These are phyloP conservation scores for Cupressus sempervirens DNA, from an alignment of 75 land plant species.

Conservation along the genomic window DNA sequence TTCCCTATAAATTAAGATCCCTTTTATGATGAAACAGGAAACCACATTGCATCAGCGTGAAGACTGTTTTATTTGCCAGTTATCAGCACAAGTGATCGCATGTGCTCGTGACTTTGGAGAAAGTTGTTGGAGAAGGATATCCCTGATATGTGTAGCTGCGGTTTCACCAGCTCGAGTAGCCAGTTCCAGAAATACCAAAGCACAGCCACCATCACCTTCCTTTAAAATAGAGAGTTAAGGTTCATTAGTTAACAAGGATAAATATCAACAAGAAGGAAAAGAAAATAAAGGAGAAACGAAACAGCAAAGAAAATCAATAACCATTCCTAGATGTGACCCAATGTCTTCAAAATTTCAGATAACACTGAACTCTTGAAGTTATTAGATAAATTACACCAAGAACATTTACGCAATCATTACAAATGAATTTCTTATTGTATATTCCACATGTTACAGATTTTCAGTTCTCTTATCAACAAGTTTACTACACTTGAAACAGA, in stretches of 20 bases:
- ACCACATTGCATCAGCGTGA: constrained; percentile 8
- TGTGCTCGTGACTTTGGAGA: constrained; percentile 38
- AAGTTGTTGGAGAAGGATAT: constrained; percentile 59
- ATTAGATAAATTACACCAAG: not conserved
- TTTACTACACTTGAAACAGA: not conserved
- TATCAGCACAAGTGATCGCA: constrained; percentile 57
- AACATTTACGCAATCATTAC: not conserved
- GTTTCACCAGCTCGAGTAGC: constrained; percentile 84
- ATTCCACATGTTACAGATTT: not conserved
- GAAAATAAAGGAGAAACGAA: not conserved
- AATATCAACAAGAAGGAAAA: not conserved
- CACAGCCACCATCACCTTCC: constrained; percentile 64
- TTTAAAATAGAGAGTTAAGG: constrained; percentile 20
- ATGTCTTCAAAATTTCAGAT: not conserved
- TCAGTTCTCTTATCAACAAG: not conserved
- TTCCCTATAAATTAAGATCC: not conserved
- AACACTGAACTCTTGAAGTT: not conserved
- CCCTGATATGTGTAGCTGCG: constrained; percentile 63
- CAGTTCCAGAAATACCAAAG: constrained; percentile 78
- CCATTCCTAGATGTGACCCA: not conserved
- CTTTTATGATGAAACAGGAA: not conserved
- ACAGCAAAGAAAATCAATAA: not conserved
- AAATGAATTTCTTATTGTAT: not conserved
- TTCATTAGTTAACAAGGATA: not conserved
- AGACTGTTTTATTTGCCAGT: constrained; percentile 39